These are phyloP conservation scores for Trifolium pratense DNA, from an alignment of 306 rosid genomes.

Conservation along the genomic window DNA sequence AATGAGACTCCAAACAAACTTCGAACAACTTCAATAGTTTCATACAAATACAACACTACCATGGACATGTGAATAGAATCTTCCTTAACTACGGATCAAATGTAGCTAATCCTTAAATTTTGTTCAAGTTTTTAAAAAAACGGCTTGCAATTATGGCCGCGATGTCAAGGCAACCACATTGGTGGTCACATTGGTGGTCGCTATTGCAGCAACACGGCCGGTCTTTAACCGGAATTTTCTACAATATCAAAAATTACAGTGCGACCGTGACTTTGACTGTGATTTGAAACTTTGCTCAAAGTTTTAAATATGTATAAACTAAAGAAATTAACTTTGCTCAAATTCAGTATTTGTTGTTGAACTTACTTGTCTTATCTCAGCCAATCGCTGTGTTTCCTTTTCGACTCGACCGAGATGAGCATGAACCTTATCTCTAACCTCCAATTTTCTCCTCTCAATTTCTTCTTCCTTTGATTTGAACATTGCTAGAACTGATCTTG, in stretches of 20 bases:
- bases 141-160: background rate
- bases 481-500: constrained; percentile 75
- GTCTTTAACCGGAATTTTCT: background rate
- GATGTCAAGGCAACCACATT: background rate
- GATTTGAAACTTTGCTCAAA: background rate
- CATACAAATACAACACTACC: background rate
- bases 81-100: background rate
- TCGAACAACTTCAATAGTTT: too few species aligned
- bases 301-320: background rate
- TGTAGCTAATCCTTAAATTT: background rate
- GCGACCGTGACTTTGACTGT: too few species aligned
- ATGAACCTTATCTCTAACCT: constrained; percentile 82
- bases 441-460: constrained; percentile 83
- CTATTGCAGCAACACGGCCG: background rate
- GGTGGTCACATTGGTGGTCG: too few species aligned
- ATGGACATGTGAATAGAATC: background rate
- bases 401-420: constrained; percentile 75
- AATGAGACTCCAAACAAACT: too few species aligned
- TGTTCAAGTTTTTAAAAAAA: background rate
- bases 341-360: constrained; percentile 1
- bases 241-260: background rate
- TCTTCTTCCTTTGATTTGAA: constrained; percentile 88
- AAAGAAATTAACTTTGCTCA: background rate
- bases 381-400: constrained; percentile 75
- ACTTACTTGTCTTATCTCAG: constrained; percentile 92